Evolutionary conservation across 176 grass and related monocot species (phyloP), one percentile per base, ranked within the genome.

Genomic region (Triticum dicoccoides): DNA sequence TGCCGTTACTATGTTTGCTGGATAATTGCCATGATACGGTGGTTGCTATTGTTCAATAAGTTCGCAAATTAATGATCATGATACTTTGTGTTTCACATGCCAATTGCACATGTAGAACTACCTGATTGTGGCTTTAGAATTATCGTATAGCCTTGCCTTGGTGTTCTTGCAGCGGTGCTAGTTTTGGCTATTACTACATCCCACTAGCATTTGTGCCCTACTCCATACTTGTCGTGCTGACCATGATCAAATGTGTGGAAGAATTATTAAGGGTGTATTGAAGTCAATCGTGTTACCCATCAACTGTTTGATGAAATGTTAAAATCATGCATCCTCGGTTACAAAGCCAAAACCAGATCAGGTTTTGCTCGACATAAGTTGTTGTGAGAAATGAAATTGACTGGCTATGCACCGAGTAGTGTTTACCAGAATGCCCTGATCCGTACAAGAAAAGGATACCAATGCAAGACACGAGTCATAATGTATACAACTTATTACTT

Each of bases 21-120:
- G 83, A 85, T 81, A 66, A 27, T 76, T 89, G 2, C 12, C 45
- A 35, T 87, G 58, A n/a, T 44, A 68, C 15, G 14, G 15, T 75
- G 5, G 73, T 42, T 83, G 8, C 45, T 84, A 45, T 61, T 79
- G 67, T 80, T 78, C 35, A 84, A 90, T 90, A 90, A 90, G 47
- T 87, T 61, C 15, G 24, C 65, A 9, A 25, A 54, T 52, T 5
- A 54, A 59, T 2, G 47, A 33, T 4, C 25, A 21, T 74, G 0
- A 27, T 69, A 21, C 45, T 27, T 9, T 65, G 8, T 27, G 23
- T 81, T 67, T 34, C 20, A 23, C 69, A 35, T 33, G 1, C 56
- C 15, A 65, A 61, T 25, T 20, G 10, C 64, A 42, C 34, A 11
- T 82, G 51, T 65, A 29, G 64, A 69, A 23, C 52, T 13, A 73